Evolutionary conservation across 164 flowering plant genomes (phyloP).

Genomic region (Aristolochia californica): DNA sequence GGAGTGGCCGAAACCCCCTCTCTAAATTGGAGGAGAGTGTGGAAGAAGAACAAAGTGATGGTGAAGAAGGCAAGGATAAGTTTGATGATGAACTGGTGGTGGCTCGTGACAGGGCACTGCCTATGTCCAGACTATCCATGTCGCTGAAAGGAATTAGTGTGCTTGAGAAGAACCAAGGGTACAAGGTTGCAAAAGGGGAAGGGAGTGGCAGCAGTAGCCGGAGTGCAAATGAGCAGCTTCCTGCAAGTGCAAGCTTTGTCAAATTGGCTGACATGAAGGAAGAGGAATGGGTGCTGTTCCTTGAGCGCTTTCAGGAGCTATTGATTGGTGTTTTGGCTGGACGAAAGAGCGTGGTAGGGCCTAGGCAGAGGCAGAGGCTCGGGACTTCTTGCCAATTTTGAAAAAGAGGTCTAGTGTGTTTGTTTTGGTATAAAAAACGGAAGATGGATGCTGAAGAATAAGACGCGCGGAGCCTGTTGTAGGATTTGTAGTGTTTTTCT

Average conservation of each 20-base stretch:
- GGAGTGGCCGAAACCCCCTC: constrained; percentile 21
- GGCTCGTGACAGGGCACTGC: constrained; percentile 10
- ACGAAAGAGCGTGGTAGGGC: constrained; percentile 24
- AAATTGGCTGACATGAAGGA: constrained; percentile 43
- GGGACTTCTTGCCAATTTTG: constrained; percentile 71
- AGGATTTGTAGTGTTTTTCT: constrained; percentile 1
- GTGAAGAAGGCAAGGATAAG: constrained; percentile 6
- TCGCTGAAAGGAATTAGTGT: constrained; percentile 45
- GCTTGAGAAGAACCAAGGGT: constrained; percentile 35
- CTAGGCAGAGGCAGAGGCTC: constrained; percentile 51
- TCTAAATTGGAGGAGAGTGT: constrained; percentile 34
- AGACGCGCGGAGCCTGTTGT: not conserved
- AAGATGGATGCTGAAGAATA: not conserved
- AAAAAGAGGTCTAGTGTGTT: constrained; percentile 8
- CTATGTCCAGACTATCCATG: constrained; percentile 52
- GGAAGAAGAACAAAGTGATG: constrained; percentile 25
- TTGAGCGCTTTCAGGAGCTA: constrained; percentile 39
- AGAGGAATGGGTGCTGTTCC: constrained; percentile 44
- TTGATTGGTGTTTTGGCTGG: constrained; percentile 34
- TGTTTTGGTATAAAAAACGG: not conserved
- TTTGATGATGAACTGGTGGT: not conserved
- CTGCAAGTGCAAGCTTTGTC: constrained; percentile 43
- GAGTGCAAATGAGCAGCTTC: constrained; percentile 42
- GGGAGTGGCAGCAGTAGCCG: constrained; percentile 12
- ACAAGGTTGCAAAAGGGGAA: constrained; percentile 27